Percentiles rank a stretch among this genome's conserved stretches.
Conservation (phyloP, 192 early-diverging fungal species). For the Pilaira anomala region DNA sequence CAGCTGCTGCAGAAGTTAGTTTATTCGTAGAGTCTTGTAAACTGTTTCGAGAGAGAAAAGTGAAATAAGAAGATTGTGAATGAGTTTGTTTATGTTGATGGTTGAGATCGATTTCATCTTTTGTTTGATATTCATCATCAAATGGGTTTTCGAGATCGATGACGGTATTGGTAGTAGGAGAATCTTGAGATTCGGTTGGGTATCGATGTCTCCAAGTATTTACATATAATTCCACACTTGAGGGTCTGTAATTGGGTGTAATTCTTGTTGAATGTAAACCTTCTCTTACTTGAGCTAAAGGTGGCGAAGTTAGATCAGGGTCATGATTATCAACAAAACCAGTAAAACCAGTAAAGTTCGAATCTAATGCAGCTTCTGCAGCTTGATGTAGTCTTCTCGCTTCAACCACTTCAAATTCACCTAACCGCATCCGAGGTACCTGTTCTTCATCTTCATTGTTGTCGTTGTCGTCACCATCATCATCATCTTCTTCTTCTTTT, state of each 20-base stretch:
- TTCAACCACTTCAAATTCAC: conserved; percentile 21
- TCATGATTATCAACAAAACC: conserved; percentile 1
- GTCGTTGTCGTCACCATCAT: conserved; percentile 7
- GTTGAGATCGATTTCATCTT: not conserved
- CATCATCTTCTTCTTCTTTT: not conserved
- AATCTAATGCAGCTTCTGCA: conserved; percentile 19
- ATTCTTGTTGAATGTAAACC: conserved; percentile 21
- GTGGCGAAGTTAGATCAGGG: conserved; percentile 9
- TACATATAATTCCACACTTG: not conserved
- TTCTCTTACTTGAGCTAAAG: conserved; percentile 24
- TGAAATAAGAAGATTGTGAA: conserved; percentile 28
- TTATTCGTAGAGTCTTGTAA: not conserved
- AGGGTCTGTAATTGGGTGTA: not conserved
- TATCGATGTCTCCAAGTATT: not conserved
- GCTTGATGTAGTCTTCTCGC: conserved; percentile 7
- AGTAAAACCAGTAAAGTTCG: conserved; percentile 23
- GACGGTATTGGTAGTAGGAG: not conserved
- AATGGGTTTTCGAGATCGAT: conserved; percentile 27
- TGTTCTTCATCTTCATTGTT: not conserved
- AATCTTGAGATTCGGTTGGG: not conserved
- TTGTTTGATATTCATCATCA: conserved; percentile 22
- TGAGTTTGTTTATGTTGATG: conserved; percentile 8
- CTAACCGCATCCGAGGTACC: conserved; percentile 21
- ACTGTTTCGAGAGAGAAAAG: conserved; percentile 5
- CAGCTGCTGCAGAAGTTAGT: not conserved